phyloP scores from a whole-genome alignment of 2,329 filamentous ascomycete genomes.

The Trichothecium roseum region DNA sequence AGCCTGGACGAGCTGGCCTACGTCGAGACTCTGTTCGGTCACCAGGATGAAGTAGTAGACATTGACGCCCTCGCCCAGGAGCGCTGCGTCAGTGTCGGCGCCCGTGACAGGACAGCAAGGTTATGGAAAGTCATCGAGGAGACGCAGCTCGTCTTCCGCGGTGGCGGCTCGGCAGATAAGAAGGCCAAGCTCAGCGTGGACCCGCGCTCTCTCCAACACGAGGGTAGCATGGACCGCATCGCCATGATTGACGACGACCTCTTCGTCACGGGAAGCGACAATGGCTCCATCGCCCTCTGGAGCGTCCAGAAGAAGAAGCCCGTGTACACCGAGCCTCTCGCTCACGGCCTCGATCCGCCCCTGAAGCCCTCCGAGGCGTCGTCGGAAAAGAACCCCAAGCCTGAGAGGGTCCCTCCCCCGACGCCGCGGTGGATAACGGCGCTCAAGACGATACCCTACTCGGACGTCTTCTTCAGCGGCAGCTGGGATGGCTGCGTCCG shows the following conservation, averaged over 20 bases:
- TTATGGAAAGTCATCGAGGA: constrained; percentile 96
- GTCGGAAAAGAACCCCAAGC: constrained; percentile 56
- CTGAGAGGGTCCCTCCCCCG: constrained; percentile 48
- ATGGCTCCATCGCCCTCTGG: constrained; percentile 80
- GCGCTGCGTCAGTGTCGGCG: constrained; percentile 82
- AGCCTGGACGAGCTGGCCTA: constrained; percentile 86
- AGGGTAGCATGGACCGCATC: constrained; percentile 86
- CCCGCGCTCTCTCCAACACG: constrained; percentile 44
- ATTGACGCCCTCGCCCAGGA: constrained; percentile 77
- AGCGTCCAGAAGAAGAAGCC: constrained; percentile 91
- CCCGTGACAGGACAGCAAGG: constrained; percentile 80
- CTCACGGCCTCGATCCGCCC: constrained; percentile 75
- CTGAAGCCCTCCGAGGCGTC: constrained; percentile 59
- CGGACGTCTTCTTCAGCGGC: constrained; percentile 79
- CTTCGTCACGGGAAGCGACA: constrained; percentile 91
- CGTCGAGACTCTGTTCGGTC: constrained; percentile 89
- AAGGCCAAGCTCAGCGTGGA: constrained; percentile 36
- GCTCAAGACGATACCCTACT: constrained; percentile 75
- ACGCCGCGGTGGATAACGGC: constrained; percentile 87
- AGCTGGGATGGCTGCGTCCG: constrained; percentile 85
- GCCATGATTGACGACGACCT: constrained; percentile 80
- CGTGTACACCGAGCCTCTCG: constrained; percentile 65
- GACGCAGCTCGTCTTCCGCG: constrained; percentile 88
- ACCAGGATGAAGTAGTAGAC: constrained; percentile 83
- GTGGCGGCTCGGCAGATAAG: constrained; percentile 57